phyloP scores from a whole-genome alignment of 116 monocot species.

The Phalaenopsis hybrid region DNA sequence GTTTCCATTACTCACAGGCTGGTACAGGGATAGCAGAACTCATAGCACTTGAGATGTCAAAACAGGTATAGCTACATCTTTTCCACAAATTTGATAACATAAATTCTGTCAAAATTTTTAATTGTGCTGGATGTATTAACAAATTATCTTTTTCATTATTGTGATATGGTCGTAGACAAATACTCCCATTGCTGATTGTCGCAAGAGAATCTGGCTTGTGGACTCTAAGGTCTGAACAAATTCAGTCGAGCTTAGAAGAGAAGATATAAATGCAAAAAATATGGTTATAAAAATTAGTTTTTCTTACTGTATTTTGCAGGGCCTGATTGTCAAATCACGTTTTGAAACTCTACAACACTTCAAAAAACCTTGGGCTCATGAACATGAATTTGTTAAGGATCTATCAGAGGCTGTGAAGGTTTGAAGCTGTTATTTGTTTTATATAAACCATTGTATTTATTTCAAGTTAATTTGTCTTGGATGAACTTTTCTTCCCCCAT shows the following conservation, averaged over 20 bases:
- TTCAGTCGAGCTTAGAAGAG: conserved; percentile 4
- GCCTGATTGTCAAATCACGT: conserved; percentile 52
- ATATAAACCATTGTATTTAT: background rate
- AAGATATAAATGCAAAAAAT: background rate
- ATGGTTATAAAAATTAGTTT: background rate
- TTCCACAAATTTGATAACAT: background rate
- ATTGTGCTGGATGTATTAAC: background rate
- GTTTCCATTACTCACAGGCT: conserved; percentile 46
- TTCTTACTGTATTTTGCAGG: conserved; percentile 28
- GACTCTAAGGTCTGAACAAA: conserved; percentile 45
- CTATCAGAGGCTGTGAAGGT: conserved; percentile 62
- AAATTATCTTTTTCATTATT: conserved; percentile 2
- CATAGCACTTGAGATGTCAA: conserved; percentile 95
- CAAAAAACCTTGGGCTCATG: conserved; percentile 75
- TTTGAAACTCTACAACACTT: conserved; percentile 54
- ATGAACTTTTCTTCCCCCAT: background rate
- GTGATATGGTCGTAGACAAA: conserved; percentile 24
- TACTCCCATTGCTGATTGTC: conserved; percentile 34
- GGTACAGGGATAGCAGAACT: conserved; percentile 98
- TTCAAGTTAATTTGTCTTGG: background rate
- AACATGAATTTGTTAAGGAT: conserved; percentile 44
- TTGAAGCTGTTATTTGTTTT: background rate
- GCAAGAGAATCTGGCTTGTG: conserved; percentile 52
- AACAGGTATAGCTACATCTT: conserved; percentile 36
- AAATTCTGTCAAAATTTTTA: background rate